Evolutionary conservation across 2,329 filamentous ascomycete species (phyloP).

Genomic region (Arachnopeziza araneosa): DNA sequence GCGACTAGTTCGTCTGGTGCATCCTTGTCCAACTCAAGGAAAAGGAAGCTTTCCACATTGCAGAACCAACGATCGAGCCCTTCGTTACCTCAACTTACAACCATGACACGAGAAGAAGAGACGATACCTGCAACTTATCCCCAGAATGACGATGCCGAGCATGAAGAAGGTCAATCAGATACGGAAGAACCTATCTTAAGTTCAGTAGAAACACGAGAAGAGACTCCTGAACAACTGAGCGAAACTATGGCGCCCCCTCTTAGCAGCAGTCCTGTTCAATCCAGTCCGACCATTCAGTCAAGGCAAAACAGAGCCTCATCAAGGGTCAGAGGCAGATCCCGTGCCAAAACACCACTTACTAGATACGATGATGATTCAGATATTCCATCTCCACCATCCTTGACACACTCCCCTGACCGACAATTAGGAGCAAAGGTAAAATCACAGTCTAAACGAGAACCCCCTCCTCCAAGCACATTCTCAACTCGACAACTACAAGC

Average conservation of each 20-base stretch:
- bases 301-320: constrained; percentile 18
- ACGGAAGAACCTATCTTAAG: constrained; percentile 9
- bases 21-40: constrained; percentile 39
- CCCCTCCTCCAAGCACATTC: not conserved
- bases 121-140: constrained; percentile 22
- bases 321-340: constrained; percentile 20
- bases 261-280: constrained; percentile 25
- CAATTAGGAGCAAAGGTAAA: constrained; percentile 8
- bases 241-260: constrained; percentile 31
- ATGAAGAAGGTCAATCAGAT: constrained; percentile 1
- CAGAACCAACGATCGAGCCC: constrained; percentile 27
- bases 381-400: constrained; percentile 55
- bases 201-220: constrained; percentile 19
- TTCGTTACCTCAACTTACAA: constrained; percentile 6
- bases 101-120: constrained; percentile 15
- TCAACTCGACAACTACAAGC: constrained; percentile 25
- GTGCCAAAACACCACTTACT: constrained; percentile 24
- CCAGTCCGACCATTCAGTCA: constrained; percentile 6
- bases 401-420: constrained; percentile 59
- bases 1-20: constrained; percentile 28
- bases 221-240: constrained; percentile 27
- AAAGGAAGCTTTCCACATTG: constrained; percentile 43
- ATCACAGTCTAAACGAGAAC: not conserved
- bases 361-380: constrained; percentile 24
- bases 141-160: constrained; percentile 15